Conservation (phyloP, 208 protist genomes). For the Porcisia hertigi region DNA sequence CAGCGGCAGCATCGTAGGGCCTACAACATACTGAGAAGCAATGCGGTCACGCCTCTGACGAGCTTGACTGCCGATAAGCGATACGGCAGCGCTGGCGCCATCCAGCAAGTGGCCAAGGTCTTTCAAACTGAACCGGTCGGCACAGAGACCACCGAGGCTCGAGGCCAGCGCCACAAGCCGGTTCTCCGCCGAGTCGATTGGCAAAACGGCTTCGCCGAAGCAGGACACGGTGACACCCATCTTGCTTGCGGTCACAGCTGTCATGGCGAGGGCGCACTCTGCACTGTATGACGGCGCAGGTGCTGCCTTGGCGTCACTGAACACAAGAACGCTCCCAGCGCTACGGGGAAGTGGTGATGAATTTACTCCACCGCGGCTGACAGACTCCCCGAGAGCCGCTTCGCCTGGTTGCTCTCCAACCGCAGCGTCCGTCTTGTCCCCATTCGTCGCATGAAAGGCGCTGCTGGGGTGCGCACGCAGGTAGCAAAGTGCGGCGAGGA, state of each 20-base stretch:
- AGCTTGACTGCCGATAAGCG: neutral
- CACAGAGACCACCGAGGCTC: constrained; percentile 42
- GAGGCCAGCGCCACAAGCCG: constrained; percentile 43
- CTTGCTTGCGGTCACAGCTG: constrained; percentile 38
- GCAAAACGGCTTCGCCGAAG: constrained; percentile 48
- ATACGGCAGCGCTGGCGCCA: constrained; percentile 8
- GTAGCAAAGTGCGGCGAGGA: constrained; percentile 63
- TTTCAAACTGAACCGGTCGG: constrained; percentile 23
- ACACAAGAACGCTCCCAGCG: constrained; percentile 42
- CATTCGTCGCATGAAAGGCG: neutral
- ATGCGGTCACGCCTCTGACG: constrained; percentile 48
- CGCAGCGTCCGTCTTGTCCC: constrained; percentile 1
- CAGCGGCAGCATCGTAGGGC: constrained; percentile 53
- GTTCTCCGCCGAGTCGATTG: constrained; percentile 9
- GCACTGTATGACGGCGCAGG: constrained; percentile 37
- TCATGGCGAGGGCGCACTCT: constrained; percentile 71
- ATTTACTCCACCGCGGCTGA: neutral
- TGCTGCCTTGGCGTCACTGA: constrained; percentile 46
- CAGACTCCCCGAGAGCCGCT: constrained; percentile 1
- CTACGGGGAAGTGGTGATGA: constrained; percentile 1
- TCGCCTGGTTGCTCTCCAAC: neutral
- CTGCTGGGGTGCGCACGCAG: constrained; percentile 39
- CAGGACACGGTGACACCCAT: constrained; percentile 41
- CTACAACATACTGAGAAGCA: constrained; percentile 60
- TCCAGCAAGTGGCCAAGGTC: constrained; percentile 47